These are phyloP conservation scores for Pleurotus sapidus DNA, from an alignment of 768 basidiomycete genomes.

Conservation along the genomic window DNA sequence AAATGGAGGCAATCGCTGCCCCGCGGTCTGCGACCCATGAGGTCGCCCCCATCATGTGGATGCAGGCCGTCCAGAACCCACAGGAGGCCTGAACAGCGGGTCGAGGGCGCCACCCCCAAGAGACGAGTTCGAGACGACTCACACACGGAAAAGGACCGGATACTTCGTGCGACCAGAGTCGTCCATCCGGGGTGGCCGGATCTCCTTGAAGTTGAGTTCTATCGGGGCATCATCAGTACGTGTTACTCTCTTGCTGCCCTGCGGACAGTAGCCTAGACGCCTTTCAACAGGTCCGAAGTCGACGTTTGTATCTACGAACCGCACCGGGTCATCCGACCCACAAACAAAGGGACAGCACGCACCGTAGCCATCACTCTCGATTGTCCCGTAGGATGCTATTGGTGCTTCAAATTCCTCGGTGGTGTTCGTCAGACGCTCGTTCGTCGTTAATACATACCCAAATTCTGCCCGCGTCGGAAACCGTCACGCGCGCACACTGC, in stretches of 20 bases:
- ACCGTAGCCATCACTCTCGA: conserved; percentile 84
- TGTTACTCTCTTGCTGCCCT: background rate
- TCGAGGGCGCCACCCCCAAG: too few species aligned
- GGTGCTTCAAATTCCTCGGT: conserved; percentile 71
- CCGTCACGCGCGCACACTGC: background rate
- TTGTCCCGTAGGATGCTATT: conserved; percentile 64
- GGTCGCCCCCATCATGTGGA: background rate
- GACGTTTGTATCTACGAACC: background rate
- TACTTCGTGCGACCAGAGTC: conserved; percentile 95
- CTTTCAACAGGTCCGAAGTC: conserved; percentile 10
- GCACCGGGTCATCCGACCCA: background rate
- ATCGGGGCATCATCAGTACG: conserved; percentile 16
- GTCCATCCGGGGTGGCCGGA: conserved; percentile 91
- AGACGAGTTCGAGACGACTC: conserved; percentile 18
- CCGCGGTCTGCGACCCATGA: background rate
- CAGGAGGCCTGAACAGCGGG: too few species aligned
- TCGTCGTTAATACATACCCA: conserved; percentile 67
- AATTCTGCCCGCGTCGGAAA: conserved; percentile 39
- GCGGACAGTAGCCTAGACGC: background rate
- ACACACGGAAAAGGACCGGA: conserved; percentile 90
- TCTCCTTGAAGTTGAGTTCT: conserved; percentile 91
- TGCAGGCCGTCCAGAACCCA: too few species aligned
- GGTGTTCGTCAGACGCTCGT: conserved; percentile 60
- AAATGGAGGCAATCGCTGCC: background rate
- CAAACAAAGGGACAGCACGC: conserved; percentile 17